These are phyloP conservation scores for Hypoxylon sp. DNA, from an alignment of 2,329 filamentous ascomycete genomes.

Conservation along the genomic window DNA sequence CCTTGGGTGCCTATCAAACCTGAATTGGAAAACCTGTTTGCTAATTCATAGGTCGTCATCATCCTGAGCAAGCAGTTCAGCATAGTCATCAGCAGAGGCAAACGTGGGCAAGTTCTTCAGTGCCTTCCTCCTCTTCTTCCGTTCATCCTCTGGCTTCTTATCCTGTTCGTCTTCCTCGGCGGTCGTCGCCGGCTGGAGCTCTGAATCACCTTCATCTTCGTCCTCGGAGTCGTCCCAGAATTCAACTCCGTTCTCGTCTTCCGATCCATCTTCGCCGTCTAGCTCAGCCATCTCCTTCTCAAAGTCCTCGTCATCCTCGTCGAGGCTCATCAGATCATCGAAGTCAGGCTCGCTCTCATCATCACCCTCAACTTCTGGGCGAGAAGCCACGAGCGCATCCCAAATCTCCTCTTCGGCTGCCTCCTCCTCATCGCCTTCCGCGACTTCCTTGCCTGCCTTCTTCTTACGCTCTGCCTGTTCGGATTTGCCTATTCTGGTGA, in stretches of 20 bases:
- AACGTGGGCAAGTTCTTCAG: conserved; percentile 93
- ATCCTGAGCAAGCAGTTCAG: conserved; percentile 82
- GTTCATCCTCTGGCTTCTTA: conserved; percentile 59
- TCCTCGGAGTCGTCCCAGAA: conserved; percentile 56
- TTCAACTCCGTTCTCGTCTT: conserved; percentile 56
- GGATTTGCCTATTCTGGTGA: conserved; percentile 79
- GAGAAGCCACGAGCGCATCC: conserved; percentile 87
- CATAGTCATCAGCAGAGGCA: conserved; percentile 94
- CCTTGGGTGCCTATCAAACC: neutral
- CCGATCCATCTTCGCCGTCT: conserved; percentile 62
- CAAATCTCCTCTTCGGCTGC: conserved; percentile 86
- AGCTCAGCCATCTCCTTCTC: conserved; percentile 60
- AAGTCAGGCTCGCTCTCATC: conserved; percentile 67
- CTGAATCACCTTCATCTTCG: conserved; percentile 60
- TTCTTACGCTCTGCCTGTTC: conserved; percentile 70
- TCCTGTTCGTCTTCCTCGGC: conserved; percentile 61
- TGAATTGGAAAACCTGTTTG: neutral
- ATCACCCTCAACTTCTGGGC: conserved; percentile 81
- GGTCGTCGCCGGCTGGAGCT: conserved; percentile 58
- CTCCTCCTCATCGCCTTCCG: conserved; percentile 63
- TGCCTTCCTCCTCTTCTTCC: conserved; percentile 80
- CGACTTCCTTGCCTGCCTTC: conserved; percentile 66
- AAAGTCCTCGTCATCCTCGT: conserved; percentile 65
- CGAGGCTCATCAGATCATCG: conserved; percentile 59
- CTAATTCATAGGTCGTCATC: conserved; percentile 57